phyloP scores from a whole-genome alignment of 352 stramenopile species.

The Globisporangium echinulatum region DNA sequence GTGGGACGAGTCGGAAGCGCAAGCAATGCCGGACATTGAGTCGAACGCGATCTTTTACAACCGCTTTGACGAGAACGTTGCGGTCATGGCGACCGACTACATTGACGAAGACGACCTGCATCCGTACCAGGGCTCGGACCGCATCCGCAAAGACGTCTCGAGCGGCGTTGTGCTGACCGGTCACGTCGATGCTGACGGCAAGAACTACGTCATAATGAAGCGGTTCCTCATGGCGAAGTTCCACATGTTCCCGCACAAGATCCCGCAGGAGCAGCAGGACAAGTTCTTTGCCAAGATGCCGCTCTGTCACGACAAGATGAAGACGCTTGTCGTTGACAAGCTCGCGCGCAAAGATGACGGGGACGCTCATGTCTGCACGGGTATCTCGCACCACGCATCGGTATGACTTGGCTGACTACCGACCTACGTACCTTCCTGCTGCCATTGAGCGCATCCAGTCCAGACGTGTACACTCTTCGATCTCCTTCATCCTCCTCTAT shows the following conservation, averaged over 20 bases:
- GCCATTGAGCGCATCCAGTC: background rate
- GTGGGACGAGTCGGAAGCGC: conserved; percentile 35
- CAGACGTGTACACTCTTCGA: too few relatives aligned
- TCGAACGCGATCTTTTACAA: conserved; percentile 69
- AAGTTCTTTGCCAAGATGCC: conserved; percentile 59
- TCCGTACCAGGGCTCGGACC: conserved; percentile 58
- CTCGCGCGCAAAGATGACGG: conserved; percentile 15
- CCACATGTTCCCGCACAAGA: conserved; percentile 74
- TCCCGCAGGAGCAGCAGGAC: conserved; percentile 51
- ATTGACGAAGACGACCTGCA: conserved; percentile 77
- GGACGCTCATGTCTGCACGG: background rate
- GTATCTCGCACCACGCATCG: background rate
- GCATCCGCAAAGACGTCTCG: conserved; percentile 72
- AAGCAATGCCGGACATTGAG: conserved; percentile 59
- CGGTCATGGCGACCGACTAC: conserved; percentile 64
- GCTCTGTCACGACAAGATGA: conserved; percentile 55
- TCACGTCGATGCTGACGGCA: conserved; percentile 51
- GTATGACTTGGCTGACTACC: background rate
- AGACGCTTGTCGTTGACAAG: conserved; percentile 46
- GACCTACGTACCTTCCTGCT: background rate
- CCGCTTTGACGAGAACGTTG: conserved; percentile 52
- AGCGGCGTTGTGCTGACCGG: conserved; percentile 64
- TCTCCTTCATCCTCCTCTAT: too few relatives aligned
- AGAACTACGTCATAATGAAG: conserved; percentile 75
- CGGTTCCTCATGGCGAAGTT: conserved; percentile 74